phyloP scores from a whole-genome alignment of 768 basidiomycete genomes.

The Suillus variegatus region DNA sequence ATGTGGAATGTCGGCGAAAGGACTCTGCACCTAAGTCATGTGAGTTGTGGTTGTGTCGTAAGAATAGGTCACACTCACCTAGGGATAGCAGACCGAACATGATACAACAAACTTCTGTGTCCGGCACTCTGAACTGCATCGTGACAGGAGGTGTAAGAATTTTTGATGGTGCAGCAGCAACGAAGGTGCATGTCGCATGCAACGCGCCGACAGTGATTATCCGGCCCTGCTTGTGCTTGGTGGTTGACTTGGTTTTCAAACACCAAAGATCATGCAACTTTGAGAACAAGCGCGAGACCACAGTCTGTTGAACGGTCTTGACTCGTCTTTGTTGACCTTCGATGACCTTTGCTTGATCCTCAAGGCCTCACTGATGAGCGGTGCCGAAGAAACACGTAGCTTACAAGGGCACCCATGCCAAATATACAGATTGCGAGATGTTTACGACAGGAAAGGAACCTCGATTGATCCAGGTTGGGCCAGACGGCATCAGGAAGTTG shows the following conservation, averaged over 20 bases:
- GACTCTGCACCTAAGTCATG: background rate
- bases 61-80: background rate
- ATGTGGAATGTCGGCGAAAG: background rate
- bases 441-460: conserved; percentile 15
- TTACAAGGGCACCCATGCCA: conserved; percentile 21
- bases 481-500: no score
- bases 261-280: conserved; percentile 4
- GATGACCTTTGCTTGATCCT: background rate
- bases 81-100: background rate
- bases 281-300: conserved; percentile 3
- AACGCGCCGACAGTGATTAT: conserved; percentile 22
- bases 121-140: conserved; percentile 24
- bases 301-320: background rate
- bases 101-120: conserved; percentile 10
- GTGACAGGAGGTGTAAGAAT: conserved; percentile 20
- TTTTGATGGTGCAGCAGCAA: conserved; percentile 28
- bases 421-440: conserved; percentile 21
- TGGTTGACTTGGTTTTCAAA: background rate
- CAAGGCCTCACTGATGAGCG: conserved; percentile 7
- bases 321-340: background rate
- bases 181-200: conserved; percentile 22
- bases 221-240: background rate
- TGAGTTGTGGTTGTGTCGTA: background rate
- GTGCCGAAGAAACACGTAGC: conserved; percentile 23
- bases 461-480: background rate